Base-by-base conservation (phyloP, 2,329 filamentous ascomycete genomes). In the Penicillium sp. region DNA sequence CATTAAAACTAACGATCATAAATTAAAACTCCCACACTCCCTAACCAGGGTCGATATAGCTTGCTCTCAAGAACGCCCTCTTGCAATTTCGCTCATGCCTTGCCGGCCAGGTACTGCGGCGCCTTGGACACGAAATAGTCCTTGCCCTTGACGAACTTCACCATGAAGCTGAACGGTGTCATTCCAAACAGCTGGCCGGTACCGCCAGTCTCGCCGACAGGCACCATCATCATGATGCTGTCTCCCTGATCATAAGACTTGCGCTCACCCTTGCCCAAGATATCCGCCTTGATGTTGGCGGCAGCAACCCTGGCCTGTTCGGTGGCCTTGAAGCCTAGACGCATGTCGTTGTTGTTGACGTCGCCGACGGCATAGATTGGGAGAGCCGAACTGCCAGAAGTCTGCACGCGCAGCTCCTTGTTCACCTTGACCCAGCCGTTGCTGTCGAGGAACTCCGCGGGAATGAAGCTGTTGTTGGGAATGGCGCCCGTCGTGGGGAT, bases 391-490 rank as follows among this genome's bases (percentile, higher is more conserved):
- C 57, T 58, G 11, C 63, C 51, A 1, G 58, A 38, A 6, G 63
- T 61, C 42, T 62, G 57, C 12, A 73, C 71, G 2, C 68, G 70
- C 38, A 73, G 61, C 41, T 74, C 58, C 5, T 62, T 64, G 65
- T 86, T 79, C 6, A 79, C 82, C 28, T 73, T 73, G 47, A 88
- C 79, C 70, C 81, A 82, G 14, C 81, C 81, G n/a, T 69, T 61
- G 0, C 73, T 69, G 59, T 79, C 73, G 3, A 86, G 75, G 42
- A 84, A 78, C 6, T 75, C 67, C 4, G 67, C 54, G 0, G 84
- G 83, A 1, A 87, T 72, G 69, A 80, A 87, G 8, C 73, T 75
- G 20, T 79, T 82, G 70, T 84, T 86, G 0, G 84, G 84, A 7
- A 72, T 67, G 12, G 80, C 80, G 31, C 84, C 84, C 14, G 78